phyloP scores from a whole-genome alignment of 2,329 filamentous ascomycete genomes.

The Botryosphaeria dothidea region DNA sequence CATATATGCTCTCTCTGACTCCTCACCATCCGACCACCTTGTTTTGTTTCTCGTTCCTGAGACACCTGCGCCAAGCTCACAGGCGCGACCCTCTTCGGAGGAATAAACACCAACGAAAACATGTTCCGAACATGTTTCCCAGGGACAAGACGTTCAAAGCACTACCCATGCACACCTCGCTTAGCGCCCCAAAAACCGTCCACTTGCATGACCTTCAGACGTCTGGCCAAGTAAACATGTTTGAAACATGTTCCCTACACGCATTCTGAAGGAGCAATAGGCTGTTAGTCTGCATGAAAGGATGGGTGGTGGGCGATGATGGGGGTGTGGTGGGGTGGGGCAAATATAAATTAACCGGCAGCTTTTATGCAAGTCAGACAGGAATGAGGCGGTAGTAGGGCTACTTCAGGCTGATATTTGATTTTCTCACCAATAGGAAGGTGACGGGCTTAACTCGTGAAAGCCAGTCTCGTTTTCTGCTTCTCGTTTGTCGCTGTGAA shows the following conservation, averaged over 20 bases:
- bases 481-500: background rate
- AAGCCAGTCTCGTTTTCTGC: background rate
- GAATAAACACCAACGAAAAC: background rate
- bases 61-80: background rate
- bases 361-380: background rate
- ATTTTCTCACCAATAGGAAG: background rate
- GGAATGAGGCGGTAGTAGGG: background rate
- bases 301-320: background rate
- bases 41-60: too few relatives aligned
- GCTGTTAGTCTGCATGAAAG: background rate
- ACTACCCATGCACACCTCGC: background rate
- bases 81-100: too few relatives aligned
- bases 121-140: background rate
- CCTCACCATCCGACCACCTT: too few relatives aligned
- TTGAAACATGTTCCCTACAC: conserved; percentile 11
- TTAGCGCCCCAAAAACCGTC: background rate
- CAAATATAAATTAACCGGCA: conserved; percentile 6
- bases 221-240: conserved; percentile 13
- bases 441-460: background rate
- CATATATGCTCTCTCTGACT: too few relatives aligned
- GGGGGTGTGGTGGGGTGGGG: background rate
- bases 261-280: conserved; percentile 1
- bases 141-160: background rate
- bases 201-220: conserved; percentile 1
- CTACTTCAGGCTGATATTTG: background rate